These are phyloP conservation scores for Collybia nuda DNA, from an alignment of 768 basidiomycete species.

Conservation along the genomic window DNA sequence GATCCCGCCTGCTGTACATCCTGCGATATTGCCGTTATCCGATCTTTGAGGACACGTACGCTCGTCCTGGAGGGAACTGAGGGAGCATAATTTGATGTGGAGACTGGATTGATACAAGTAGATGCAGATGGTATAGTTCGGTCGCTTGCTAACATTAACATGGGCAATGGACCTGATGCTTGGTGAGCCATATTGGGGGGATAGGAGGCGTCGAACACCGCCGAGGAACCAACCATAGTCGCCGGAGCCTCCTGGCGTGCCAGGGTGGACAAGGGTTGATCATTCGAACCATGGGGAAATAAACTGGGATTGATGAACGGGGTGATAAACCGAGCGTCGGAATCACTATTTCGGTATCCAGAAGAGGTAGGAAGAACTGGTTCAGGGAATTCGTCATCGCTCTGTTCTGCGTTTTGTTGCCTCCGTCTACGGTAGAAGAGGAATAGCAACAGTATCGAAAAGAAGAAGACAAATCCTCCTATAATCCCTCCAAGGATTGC, in stretches of 20 bases:
- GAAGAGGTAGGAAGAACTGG: neutral
- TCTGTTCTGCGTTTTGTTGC: neutral
- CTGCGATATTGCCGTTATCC: neutral
- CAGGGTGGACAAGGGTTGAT: too few species aligned
- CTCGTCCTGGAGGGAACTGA: neutral
- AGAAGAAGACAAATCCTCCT: slow-evolving; percentile 8
- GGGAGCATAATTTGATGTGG: neutral
- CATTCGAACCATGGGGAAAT: neutral
- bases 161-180: neutral
- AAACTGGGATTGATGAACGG: neutral
- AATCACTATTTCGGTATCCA: neutral
- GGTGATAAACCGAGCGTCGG: neutral
- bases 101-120: neutral
- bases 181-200: neutral
- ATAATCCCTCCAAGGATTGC: slow-evolving; percentile 10
- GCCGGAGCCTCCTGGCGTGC: too few species aligned
- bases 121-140: neutral
- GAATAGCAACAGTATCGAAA: slow-evolving; percentile 2
- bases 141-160: neutral
- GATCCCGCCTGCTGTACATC: too few species aligned
- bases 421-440: slow-evolving; percentile 7
- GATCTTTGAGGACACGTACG: neutral
- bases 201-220: neutral
- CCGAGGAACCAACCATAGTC: neutral
- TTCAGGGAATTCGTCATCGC: neutral